Percentiles rank a stretch among this genome's conserved stretches.
These are phyloP conservation scores for Ascomycota sp. DNA, from an alignment of 2,329 filamentous ascomycete species.

Conservation along the genomic window DNA sequence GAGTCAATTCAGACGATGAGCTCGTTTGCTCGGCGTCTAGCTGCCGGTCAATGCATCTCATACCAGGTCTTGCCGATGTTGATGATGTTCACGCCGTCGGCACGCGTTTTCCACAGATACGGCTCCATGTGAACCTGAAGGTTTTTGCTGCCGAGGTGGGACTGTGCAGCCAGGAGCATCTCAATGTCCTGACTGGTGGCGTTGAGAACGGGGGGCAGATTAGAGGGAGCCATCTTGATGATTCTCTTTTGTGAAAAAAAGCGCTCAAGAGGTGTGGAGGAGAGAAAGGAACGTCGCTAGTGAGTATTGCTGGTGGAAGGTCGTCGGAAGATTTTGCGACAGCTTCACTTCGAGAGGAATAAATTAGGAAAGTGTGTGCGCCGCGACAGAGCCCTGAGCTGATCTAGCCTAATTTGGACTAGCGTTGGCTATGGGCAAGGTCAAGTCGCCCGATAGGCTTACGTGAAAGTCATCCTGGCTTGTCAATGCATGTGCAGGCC, in stretches of 20 bases:
- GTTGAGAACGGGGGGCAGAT: slow-evolving; percentile 89
- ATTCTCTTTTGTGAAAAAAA: slow-evolving; percentile 14
- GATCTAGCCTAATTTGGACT: slow-evolving; percentile 8
- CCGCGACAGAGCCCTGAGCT: slow-evolving; percentile 13
- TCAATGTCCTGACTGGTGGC: slow-evolving; percentile 96
- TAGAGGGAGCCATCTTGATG: slow-evolving; percentile 79
- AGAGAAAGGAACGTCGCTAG: slow-evolving; percentile 9
- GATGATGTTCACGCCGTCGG: slow-evolving; percentile 93
- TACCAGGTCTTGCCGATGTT: slow-evolving; percentile 99
- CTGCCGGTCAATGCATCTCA: too few relatives aligned
- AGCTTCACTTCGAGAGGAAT: slow-evolving; percentile 3
- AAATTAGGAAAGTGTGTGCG: slow-evolving; percentile 20
- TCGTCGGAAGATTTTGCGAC: slow-evolving; percentile 25
- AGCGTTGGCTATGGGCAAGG: slow-evolving; percentile 2
- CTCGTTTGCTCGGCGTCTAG: too few relatives aligned
- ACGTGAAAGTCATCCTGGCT: too few relatives aligned
- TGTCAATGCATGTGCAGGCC: neutral
- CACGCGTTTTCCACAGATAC: slow-evolving; percentile 98
- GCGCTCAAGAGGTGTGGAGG: slow-evolving; percentile 5
- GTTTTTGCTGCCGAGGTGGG: slow-evolving; percentile 97
- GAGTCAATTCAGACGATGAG: too few relatives aligned
- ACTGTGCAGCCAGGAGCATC: slow-evolving; percentile 93
- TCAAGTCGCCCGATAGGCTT: too few relatives aligned
- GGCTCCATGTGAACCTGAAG: slow-evolving; percentile 98
- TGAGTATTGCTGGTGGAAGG: slow-evolving; percentile 8